Evolutionary conservation across 2,329 filamentous ascomycete species (phyloP).

Genomic region (Fusarium sublunatum): DNA sequence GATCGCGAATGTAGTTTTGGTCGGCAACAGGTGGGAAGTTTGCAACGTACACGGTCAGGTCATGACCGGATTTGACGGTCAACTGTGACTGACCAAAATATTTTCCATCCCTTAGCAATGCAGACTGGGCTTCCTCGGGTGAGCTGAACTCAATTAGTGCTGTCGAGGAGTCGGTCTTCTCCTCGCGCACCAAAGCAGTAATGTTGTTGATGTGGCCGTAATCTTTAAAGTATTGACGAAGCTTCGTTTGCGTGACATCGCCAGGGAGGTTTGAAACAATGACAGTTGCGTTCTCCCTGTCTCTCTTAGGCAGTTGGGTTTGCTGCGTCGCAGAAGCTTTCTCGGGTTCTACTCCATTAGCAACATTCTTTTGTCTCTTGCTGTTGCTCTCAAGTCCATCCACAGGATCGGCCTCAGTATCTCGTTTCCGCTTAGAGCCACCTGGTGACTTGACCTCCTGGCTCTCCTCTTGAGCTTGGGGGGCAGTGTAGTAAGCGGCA

Average conservation of each 20-base stretch:
- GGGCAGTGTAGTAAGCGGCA: conserved; percentile 52
- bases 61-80: conserved; percentile 77
- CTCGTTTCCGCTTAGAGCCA: conserved; percentile 79
- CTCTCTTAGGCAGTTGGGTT: conserved; percentile 70
- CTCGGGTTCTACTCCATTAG: conserved; percentile 45
- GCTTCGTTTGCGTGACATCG: conserved; percentile 74
- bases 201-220: conserved; percentile 87
- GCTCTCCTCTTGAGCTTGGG: conserved; percentile 39
- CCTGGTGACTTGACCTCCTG: conserved; percentile 52
- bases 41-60: conserved; percentile 86
- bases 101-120: conserved; percentile 84
- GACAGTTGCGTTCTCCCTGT: conserved; percentile 90
- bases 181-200: conserved; percentile 70
- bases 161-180: conserved; percentile 69
- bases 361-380: conserved; percentile 74
- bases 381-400: conserved; percentile 57
- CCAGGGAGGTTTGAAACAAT: conserved; percentile 81
- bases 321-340: conserved; percentile 23
- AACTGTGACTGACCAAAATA: conserved; percentile 79
- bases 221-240: conserved; percentile 91
- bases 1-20: conserved; percentile 72
- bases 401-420: conserved; percentile 61
- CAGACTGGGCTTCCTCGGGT: conserved; percentile 82
- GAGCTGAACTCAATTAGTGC: conserved; percentile 88
- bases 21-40: conserved; percentile 87